Evolutionary conservation across 129 eudicot genomes (phyloP), one percentile per base, ranked within the genome.

Genomic region (Flaveria sonorensis): DNA sequence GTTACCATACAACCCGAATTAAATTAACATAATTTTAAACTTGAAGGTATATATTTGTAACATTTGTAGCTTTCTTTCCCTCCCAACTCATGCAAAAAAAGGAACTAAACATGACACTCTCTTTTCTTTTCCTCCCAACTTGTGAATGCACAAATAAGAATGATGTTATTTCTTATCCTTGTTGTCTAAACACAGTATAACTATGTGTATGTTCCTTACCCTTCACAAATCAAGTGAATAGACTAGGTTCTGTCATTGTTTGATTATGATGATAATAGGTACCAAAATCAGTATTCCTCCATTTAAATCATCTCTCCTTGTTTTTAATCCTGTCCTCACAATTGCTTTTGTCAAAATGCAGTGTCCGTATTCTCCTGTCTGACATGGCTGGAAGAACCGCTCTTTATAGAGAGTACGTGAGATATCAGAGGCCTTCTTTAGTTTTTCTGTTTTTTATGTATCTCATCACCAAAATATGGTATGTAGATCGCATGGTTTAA

Each of bases 381-480:
- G 98, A 93, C 79, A 93, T 93, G 98, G 72, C 91, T 48, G 97
- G 98, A 80, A 93, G 75, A 84, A 72, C 88, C 30, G 92, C 96
- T 67, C 74, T 93, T 51, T 93, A 90, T 85, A 93, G 80, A 79
- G 90, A 90, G 98, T 93, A 90, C 50, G 97, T 80, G 66, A 55
- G 56, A 32, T 21, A 20, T 61, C 24, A 59, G 15, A 11, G 60
- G 11, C 43, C 56, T 28, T 71, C 46, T 71, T 10, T 47, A 57
- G 19, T 48, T 36, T 48, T 23, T 19, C 19, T 66, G 52, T 39
- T 60, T 13, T 15, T 14, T 20, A 19, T 62, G 10, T 10, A 4
- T 72, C 55, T 71, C 53, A 13, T 57, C 24, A 18, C 2, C 11
- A 39, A 47, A 18, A 8, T 28, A 21, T 57, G 2, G 68, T 24